These are phyloP conservation scores for Aureobasidium pullulans DNA, from an alignment of 2,329 filamentous ascomycete genomes.

Conservation along the genomic window DNA sequence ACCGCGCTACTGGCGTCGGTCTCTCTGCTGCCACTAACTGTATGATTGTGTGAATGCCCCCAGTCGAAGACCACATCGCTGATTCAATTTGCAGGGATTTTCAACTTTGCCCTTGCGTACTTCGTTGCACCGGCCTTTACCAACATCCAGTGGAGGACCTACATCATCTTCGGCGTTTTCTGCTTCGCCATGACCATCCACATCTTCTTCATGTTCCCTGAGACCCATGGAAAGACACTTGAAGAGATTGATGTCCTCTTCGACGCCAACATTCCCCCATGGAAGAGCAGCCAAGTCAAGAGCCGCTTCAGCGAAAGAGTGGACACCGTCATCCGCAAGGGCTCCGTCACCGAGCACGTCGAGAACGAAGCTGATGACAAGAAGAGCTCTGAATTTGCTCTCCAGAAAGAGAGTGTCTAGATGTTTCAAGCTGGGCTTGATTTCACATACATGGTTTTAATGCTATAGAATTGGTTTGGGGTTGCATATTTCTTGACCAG, in stretches of 20 bases:
- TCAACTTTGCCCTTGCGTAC: conserved; percentile 52
- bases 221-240: conserved; percentile 26
- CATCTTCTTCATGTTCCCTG: conserved; percentile 36
- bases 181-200: conserved; percentile 38
- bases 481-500: not conserved
- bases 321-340: not conserved
- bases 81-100: too few relatives aligned
- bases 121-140: conserved; percentile 53
- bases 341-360: not conserved
- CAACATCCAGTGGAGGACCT: conserved; percentile 51
- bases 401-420: conserved; percentile 2
- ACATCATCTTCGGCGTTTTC: conserved; percentile 41
- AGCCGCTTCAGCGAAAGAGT: conserved; percentile 12
- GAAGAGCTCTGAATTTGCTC: not conserved
- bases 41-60: too few relatives aligned
- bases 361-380: conserved; percentile 10
- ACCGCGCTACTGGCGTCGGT: conserved; percentile 53
- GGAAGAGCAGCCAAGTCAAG: conserved; percentile 23
- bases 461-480: not conserved
- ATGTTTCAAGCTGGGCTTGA: not conserved
- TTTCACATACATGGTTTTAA: not conserved
- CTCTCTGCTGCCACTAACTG: conserved; percentile 50
- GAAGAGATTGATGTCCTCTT: conserved; percentile 33
- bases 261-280: conserved; percentile 22
- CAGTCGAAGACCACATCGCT: too few relatives aligned